phyloP scores from a whole-genome alignment of 2,329 filamentous ascomycete species.

The Salinomyces thailandicus region DNA sequence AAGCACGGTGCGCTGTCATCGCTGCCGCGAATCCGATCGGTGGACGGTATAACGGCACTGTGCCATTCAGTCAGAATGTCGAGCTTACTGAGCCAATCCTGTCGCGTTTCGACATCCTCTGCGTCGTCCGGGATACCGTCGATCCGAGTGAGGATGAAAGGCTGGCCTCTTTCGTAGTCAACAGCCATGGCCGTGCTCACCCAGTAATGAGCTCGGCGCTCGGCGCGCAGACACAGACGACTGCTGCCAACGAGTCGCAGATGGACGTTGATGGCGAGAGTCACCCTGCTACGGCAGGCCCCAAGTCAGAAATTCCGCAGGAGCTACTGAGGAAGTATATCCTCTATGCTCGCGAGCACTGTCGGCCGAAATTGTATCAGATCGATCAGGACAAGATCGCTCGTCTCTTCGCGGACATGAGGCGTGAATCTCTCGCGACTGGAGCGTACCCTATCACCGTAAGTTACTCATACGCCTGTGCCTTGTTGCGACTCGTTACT shows the following conservation, averaged over 20 bases:
- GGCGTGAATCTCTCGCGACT: constrained; percentile 81
- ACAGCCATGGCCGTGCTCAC: constrained; percentile 85
- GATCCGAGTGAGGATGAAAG: constrained; percentile 88
- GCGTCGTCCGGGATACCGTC: constrained; percentile 89
- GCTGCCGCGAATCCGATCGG: constrained; percentile 94
- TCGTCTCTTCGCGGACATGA: constrained; percentile 89
- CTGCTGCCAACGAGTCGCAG: constrained; percentile 40
- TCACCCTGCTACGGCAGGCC: constrained; percentile 30
- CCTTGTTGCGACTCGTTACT: not conserved
- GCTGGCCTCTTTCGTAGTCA: constrained; percentile 86
- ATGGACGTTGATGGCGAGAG: constrained; percentile 51
- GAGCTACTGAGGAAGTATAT: constrained; percentile 93
- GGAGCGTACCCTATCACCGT: constrained; percentile 97
- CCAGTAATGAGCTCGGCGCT: constrained; percentile 39
- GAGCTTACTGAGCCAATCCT: constrained; percentile 94
- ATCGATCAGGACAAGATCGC: constrained; percentile 97
- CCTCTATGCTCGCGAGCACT: constrained; percentile 82
- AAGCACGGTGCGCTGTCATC: constrained; percentile 91
- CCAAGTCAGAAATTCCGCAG: constrained; percentile 70
- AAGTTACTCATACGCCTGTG: constrained; percentile 32
- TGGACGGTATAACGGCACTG: constrained; percentile 90
- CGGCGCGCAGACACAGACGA: constrained; percentile 22
- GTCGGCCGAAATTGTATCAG: constrained; percentile 85
- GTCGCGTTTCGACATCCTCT: constrained; percentile 95
- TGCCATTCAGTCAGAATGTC: constrained; percentile 92